These are phyloP conservation scores for Yarrowia alimentaria DNA, from an alignment of 805 yeast species.

Conservation along the genomic window DNA sequence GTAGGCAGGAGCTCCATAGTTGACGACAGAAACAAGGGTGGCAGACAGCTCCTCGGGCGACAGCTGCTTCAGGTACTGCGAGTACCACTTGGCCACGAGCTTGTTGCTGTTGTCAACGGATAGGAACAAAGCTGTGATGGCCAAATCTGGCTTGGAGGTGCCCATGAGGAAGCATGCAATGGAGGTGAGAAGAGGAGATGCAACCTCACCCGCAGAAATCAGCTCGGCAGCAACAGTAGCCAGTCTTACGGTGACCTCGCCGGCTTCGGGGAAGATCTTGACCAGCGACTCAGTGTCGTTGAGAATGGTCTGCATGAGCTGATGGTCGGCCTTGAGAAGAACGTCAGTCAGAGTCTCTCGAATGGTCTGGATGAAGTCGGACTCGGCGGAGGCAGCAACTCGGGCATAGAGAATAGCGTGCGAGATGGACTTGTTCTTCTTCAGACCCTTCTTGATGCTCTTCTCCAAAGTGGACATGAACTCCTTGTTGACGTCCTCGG, in stretches of 20 bases:
- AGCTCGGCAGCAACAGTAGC: not conserved
- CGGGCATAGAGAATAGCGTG: conserved; percentile 22
- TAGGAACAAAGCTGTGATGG: conserved; percentile 16
- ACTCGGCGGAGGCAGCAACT: conserved; percentile 12
- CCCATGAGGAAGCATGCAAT: conserved; percentile 12
- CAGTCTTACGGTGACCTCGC: not conserved
- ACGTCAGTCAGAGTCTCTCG: conserved; percentile 13
- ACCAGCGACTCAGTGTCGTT: conserved; percentile 17
- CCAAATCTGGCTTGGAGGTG: conserved; percentile 15
- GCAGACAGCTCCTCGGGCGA: not conserved
- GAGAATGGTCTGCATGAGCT: not conserved
- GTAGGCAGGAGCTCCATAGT: conserved; percentile 4
- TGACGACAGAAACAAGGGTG: not conserved
- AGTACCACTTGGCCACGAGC: conserved; percentile 9
- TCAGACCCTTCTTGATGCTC: conserved; percentile 15
- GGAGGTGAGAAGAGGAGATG: not conserved
- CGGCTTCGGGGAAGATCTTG: conserved; percentile 6
- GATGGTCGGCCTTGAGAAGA: conserved; percentile 2
- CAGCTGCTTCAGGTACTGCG: not conserved
- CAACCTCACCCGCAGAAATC: not conserved
- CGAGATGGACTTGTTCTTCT: conserved; percentile 17
- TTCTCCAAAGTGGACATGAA: conserved; percentile 16
- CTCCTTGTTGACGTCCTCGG: conserved; percentile 10
- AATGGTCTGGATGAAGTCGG: conserved; percentile 16
- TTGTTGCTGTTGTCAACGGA: not conserved